Percentiles rank a stretch among this genome's conserved stretches.
These are phyloP conservation scores for Alternaria brassicae DNA, from an alignment of 2,329 filamentous ascomycete genomes.

Conservation along the genomic window DNA sequence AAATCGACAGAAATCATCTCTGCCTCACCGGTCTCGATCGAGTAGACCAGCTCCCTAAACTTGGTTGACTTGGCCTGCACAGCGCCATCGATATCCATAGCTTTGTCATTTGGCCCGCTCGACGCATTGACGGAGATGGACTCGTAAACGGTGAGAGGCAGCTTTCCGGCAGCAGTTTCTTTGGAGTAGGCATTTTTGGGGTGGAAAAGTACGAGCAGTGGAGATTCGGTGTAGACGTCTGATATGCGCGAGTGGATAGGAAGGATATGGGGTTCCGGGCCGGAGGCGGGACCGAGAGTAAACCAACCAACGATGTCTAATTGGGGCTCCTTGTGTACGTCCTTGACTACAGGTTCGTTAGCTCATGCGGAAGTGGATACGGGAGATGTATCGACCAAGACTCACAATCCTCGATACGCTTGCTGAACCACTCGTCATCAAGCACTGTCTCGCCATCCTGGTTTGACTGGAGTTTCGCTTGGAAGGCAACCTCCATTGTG, in stretches of 20 bases:
- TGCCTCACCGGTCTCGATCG: slow-evolving; percentile 90
- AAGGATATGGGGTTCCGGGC: slow-evolving; percentile 71
- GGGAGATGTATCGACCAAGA: slow-evolving; percentile 14
- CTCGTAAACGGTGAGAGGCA: slow-evolving; percentile 92
- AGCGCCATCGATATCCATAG: slow-evolving; percentile 70
- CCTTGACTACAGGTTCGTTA: slow-evolving; percentile 69
- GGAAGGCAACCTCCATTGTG: slow-evolving; percentile 92
- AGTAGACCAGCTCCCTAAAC: slow-evolving; percentile 85
- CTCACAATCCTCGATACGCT: slow-evolving; percentile 85
- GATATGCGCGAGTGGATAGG: slow-evolving; percentile 81
- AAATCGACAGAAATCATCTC: slow-evolving; percentile 99
- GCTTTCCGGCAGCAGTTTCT: slow-evolving; percentile 72
- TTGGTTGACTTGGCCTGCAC: slow-evolving; percentile 61
- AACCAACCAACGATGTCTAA: slow-evolving; percentile 92
- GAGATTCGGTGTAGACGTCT: slow-evolving; percentile 78
- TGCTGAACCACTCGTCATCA: slow-evolving; percentile 74
- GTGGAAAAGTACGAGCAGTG: slow-evolving; percentile 89
- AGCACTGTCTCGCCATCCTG: slow-evolving; percentile 66
- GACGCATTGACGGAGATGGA: slow-evolving; percentile 58
- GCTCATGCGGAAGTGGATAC: not conserved
- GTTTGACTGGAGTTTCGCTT: slow-evolving; percentile 65
- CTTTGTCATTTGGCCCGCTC: slow-evolving; percentile 47
- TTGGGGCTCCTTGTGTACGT: slow-evolving; percentile 82
- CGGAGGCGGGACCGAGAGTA: slow-evolving; percentile 74
- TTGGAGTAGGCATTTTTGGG: slow-evolving; percentile 63